A percentile compares a stretch with the other conserved stretches of the same genome.
Conservation (phyloP, 2,329 filamentous ascomycete genomes). For the Cladorrhinum sp. region DNA sequence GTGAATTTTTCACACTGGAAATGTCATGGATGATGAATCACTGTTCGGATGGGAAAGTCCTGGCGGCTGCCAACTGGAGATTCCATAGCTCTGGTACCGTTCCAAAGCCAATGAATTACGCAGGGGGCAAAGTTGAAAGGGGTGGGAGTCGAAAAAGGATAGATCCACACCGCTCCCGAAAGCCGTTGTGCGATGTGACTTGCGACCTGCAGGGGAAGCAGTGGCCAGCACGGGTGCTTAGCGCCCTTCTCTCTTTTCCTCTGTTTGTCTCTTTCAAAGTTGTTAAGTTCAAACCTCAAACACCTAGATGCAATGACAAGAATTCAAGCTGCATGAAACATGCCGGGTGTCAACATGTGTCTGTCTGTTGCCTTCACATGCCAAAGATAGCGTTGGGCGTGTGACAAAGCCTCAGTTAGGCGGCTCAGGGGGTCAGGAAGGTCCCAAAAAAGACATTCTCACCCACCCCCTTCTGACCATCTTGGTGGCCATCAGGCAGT, state of each 20-base stretch:
- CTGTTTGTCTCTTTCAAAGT: not conserved
- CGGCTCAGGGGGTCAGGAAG: constrained; percentile 2
- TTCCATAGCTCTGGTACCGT: constrained; percentile 11
- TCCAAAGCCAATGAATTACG: constrained; percentile 20
- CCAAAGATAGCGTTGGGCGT: constrained; percentile 9
- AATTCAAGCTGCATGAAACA: constrained; percentile 13
- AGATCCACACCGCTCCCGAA: constrained; percentile 19
- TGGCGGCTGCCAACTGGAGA: not conserved
- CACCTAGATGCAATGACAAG: constrained; percentile 12
- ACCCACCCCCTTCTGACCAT: no score
- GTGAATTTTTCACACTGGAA: constrained; percentile 11
- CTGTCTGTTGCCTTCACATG: constrained; percentile 10
- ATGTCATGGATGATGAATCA: not conserved
- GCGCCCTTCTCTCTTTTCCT: not conserved
- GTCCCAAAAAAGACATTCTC: constrained; percentile 1
- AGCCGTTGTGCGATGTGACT: constrained; percentile 10
- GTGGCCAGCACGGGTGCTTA: no score
- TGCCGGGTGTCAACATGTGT: not conserved
- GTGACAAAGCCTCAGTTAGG: constrained; percentile 9
- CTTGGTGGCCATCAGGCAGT: not conserved
- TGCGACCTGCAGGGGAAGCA: constrained; percentile 2
- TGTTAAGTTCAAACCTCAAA: constrained; percentile 1
- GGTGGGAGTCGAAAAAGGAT: constrained; percentile 11
- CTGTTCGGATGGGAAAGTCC: not conserved
- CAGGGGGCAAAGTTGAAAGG: constrained; percentile 1